Evolutionary conservation across 768 basidiomycete genomes (phyloP).

Genomic region (Filobasidium wieringae): DNA sequence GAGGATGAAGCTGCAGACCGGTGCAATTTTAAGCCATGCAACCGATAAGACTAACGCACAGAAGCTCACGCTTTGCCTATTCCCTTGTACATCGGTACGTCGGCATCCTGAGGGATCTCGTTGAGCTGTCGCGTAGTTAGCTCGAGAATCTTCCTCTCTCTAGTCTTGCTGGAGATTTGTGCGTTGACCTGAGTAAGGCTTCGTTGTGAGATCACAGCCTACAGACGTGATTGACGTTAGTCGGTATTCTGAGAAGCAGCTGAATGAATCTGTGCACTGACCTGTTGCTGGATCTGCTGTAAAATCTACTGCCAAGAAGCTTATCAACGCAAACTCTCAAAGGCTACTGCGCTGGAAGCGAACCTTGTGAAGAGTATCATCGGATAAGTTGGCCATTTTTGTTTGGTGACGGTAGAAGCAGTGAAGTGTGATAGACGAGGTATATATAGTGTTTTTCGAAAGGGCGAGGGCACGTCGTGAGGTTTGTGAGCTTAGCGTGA

Average conservation of each 20-base stretch:
- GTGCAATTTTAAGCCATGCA: background rate
- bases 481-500: too few relatives aligned
- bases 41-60: background rate
- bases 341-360: conserved; percentile 9
- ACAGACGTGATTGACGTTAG: background rate
- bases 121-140: conserved; percentile 75
- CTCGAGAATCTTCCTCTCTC: conserved; percentile 78
- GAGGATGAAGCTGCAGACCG: conserved; percentile 65
- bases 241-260: background rate
- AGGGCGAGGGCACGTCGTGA: too few relatives aligned
- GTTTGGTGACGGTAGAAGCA: background rate
- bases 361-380: conserved; percentile 75
- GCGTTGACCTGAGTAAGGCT: conserved; percentile 61
- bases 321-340: background rate
- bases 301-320: conserved; percentile 54
- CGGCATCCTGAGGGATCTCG: conserved; percentile 40
- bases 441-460: too few relatives aligned
- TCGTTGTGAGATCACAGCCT: conserved; percentile 68
- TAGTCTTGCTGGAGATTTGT: conserved; percentile 67
- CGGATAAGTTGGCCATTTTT: conserved; percentile 52
- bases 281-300: conserved; percentile 78
- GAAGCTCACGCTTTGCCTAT: conserved; percentile 80
- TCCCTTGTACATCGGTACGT: conserved; percentile 80
- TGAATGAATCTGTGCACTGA: conserved; percentile 7
- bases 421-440: too few relatives aligned